Evolutionary conservation across 1,139 yeast species (phyloP).

Genomic region (Lodderomyces jiufengensis): DNA sequence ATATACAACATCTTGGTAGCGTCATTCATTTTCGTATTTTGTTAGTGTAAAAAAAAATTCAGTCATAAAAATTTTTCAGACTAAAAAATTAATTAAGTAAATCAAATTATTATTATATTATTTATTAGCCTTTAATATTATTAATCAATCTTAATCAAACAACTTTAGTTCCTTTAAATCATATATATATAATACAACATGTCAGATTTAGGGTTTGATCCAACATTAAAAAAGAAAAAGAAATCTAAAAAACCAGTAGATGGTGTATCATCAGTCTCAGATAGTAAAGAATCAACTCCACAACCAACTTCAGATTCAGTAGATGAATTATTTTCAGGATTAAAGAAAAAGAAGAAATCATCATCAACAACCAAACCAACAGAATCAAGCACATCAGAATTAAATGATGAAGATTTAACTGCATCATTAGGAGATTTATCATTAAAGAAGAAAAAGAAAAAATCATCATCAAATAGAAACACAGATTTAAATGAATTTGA

Average conservation of each 20-base stretch:
- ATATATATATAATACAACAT: conserved; percentile 16
- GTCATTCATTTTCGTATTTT: too few species aligned
- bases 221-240: conserved; percentile 83
- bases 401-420: conserved; percentile 51
- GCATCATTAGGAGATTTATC: conserved; percentile 71
- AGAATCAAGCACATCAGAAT: conserved; percentile 26
- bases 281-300: conserved; percentile 12
- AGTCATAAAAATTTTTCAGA: conserved; percentile 2
- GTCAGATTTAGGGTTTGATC: conserved; percentile 74
- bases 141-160: too few species aligned
- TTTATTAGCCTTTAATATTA: too few species aligned
- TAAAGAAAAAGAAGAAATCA: conserved; percentile 52
- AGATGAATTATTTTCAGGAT: conserved; percentile 54
- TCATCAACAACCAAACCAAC: conserved; percentile 38
- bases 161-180: too few species aligned
- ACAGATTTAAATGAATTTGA: conserved; percentile 75
- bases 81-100: too few species aligned
- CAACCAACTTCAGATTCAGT: conserved; percentile 21
- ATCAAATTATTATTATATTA: too few species aligned
- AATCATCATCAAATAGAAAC: conserved; percentile 67
- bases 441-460: conserved; percentile 72
- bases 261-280: conserved; percentile 6
- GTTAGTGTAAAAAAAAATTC: background rate
- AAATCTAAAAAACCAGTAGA: conserved; percentile 30
- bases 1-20: too few species aligned